Evolutionary conservation across 345 rosid genomes (phyloP), one percentile per base, ranked within the genome.

Genomic region (Syzygium grande): DNA sequence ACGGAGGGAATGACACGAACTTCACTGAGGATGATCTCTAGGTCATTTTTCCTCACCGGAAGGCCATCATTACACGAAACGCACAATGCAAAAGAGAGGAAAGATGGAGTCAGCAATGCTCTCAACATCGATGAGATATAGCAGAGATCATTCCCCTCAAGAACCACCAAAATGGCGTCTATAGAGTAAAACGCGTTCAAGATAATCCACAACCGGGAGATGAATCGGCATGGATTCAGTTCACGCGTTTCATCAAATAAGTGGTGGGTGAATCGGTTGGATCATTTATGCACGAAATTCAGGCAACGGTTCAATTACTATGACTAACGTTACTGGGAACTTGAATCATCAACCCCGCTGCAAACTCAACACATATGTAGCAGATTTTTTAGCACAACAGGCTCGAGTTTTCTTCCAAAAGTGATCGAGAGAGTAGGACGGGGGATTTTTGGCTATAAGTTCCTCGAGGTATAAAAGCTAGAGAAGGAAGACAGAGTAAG

Each of bases 241-340:
- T 43, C 46, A 43, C 7, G 46, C 7, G 46, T 43, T 6, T 43
- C 14, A 0, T 10, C 63, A 56, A 23, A 23, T 23, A 23, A 23
- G 63, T 23, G 63, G n/a, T 56, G 65, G 65, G 30, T 0, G 3
- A 59, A 59, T 56, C 25, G 5, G 65, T 59, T n/a, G 0, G 0
- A 59, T 59, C 16, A 59, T 59, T 59, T 27, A 59, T 59, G 11
- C 65, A 59, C 0, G 27, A 27, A 59, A 5, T 11, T 2, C 0
- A 58, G 30, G 29, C 65, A 2, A 59, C 30, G 27, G 27, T 7
- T 27, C 16, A 59, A 25, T 27, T 59, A 27, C 11, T 15, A 27
- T 59, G 29, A 5, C 27, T 27, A 59, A 27, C 30, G 25, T 25
- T 59, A 59, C 7, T 0, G 3, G 16, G 27, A 59, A 59, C 65